Base-by-base conservation (phyloP, 192 early-diverging fungal genomes). In the Entomortierella chlamydospora region DNA sequence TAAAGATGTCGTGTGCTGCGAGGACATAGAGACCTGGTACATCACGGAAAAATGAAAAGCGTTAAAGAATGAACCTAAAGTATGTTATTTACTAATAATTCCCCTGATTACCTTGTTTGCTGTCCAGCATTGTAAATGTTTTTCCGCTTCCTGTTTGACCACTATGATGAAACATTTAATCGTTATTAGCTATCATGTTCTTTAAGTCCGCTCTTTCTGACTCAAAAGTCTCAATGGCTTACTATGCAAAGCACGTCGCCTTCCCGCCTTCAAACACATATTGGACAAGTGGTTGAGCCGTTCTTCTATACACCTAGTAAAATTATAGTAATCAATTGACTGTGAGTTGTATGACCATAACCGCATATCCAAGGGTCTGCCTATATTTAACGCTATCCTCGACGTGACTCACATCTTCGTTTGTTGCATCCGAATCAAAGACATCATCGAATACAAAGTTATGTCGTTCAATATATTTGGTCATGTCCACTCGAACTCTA, bases 161-260 rank as follows among this genome's bases (percentile, higher is more conserved):
- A 80, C 91, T 91, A 37, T 37, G 34, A 37, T 10, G 9, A 4
- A 28, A 5, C 29, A 15, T 22, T 20, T 22, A 31, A 18, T 34
- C 11, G 2, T n/a, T 2, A 17, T 13, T 15, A 41, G 12, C 20
- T 3, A 41, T 10, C 31, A 4, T 50, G 54, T 10, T 7, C 10
- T 37, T 37, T 10, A 7, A 10, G 34, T 37, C 34, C 10, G 34
- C 10, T 37, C 10, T 7, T 10, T 4, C 4, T 37, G 10, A 10
- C 34, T n/a, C n/a, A n/a, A n/a, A n/a, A n/a, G n/a, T n/a, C n/a
- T 45, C 12, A 18, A 33, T 51, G 39, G 82, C 90, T 82, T 91
- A 93, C 93, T 99, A 99, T 55, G 97, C 98, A 92, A 99, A 99
- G 71, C 97, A 98, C 7, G 98, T 99, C 0, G 96, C 96, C 62